Percentiles rank a stretch among this genome's conserved stretches.
These are phyloP conservation scores for Mycocalia duriaeana DNA, from an alignment of 1,284 basidiomycete species.

Conservation along the genomic window DNA sequence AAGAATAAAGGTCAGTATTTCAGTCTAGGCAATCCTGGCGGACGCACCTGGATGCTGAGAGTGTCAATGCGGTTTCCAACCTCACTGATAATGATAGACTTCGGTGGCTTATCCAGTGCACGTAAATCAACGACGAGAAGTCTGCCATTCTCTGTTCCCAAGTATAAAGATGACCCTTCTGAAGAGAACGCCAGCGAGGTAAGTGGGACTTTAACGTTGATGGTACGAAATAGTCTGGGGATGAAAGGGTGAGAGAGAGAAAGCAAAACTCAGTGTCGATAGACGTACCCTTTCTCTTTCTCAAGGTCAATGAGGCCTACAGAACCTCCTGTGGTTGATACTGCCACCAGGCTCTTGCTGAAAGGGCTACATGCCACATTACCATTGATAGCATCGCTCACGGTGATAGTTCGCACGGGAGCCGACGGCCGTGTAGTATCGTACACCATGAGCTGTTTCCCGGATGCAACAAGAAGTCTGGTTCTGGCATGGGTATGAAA, in stretches of 20 bases:
- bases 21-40: no score
- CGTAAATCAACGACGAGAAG: conserved; percentile 60
- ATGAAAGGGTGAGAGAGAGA: neutral
- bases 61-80: conserved; percentile 41
- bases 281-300: conserved; percentile 62
- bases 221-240: conserved; percentile 48
- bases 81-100: conserved; percentile 44
- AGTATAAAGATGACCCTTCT: conserved; percentile 60
- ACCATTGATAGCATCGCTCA: conserved; percentile 42
- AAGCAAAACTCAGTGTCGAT: conserved; percentile 3
- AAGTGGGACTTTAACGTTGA: conserved; percentile 46
- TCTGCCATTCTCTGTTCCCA: conserved; percentile 59
- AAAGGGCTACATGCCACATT: conserved; percentile 62
- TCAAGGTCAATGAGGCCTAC: conserved; percentile 63
- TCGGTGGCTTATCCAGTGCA: conserved; percentile 56
- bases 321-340: conserved; percentile 46
- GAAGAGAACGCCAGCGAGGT: conserved; percentile 60
- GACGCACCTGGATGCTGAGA: conserved; percentile 50
- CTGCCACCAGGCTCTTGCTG: conserved; percentile 63
- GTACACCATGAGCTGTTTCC: conserved; percentile 51
- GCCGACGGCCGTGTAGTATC: conserved; percentile 54
- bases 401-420: conserved; percentile 45
- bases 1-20: no score
- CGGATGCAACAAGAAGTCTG: conserved; percentile 51
- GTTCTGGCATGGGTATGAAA: conserved; percentile 61